Conservation (phyloP, 2,329 filamentous ascomycete genomes). For the Epichloe elymi region DNA sequence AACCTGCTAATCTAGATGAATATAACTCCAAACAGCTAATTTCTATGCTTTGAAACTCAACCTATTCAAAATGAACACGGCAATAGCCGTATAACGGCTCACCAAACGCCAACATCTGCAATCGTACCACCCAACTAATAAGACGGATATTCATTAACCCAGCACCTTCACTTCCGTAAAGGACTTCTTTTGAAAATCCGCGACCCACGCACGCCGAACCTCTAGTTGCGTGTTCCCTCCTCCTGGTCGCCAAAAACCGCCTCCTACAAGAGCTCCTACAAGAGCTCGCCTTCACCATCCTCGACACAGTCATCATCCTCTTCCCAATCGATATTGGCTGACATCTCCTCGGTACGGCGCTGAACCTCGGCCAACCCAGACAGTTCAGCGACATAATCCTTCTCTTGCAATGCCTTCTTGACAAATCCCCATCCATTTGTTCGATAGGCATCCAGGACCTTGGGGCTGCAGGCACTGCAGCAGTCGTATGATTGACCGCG, state of each 20-base stretch:
- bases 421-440: slow-evolving; percentile 64
- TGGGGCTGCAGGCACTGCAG: slow-evolving; percentile 67
- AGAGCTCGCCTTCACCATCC: slow-evolving; percentile 42
- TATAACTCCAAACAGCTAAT: no score
- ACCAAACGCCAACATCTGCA: not conserved
- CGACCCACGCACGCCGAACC: not conserved
- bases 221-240: not conserved
- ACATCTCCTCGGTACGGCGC: slow-evolving; percentile 38
- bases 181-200: not conserved
- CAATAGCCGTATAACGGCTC: not conserved
- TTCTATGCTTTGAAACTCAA: not conserved
- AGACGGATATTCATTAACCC: not conserved
- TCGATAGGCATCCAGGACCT: slow-evolving; percentile 55
- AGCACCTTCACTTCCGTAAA: no score
- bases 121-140: not conserved
- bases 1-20: no score
- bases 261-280: slow-evolving; percentile 30
- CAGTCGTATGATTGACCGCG: slow-evolving; percentile 64
- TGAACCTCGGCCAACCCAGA: slow-evolving; percentile 64
- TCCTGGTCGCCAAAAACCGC: not conserved
- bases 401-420: slow-evolving; percentile 58
- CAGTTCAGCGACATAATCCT: slow-evolving; percentile 66
- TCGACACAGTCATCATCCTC: slow-evolving; percentile 37
- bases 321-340: slow-evolving; percentile 46
- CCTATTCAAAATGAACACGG: not conserved